Conservation (phyloP, 106 monocot genomes). For the Dioscorea zingiberensis region DNA sequence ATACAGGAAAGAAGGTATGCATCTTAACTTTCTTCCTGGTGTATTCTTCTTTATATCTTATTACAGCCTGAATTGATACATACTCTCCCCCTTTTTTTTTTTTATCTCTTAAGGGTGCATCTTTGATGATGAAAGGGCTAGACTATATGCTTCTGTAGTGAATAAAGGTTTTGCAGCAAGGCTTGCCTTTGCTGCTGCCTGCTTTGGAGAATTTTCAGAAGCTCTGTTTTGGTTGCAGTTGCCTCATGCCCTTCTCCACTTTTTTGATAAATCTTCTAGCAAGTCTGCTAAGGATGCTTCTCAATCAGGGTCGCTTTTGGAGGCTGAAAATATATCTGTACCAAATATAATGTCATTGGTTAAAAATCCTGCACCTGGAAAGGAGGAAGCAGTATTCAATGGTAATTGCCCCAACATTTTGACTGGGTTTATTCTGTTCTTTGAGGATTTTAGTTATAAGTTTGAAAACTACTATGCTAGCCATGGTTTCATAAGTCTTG, state of each 20-base stretch:
- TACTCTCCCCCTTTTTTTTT: neutral
- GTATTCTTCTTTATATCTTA: constrained; percentile 3
- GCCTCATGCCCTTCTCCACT: constrained; percentile 78
- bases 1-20: constrained; percentile 76
- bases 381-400: constrained; percentile 16
- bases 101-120: constrained; percentile 66
- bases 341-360: constrained; percentile 36
- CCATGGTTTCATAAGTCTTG: no score
- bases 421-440: no score
- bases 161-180: constrained; percentile 73
- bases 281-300: constrained; percentile 30
- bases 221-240: constrained; percentile 93
- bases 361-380: constrained; percentile 31
- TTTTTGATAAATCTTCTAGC: constrained; percentile 48
- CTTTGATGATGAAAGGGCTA: constrained; percentile 76
- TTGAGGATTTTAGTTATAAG: no score
- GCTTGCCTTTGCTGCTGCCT: constrained; percentile 92
- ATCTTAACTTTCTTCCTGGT: neutral
- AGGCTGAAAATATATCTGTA: constrained; percentile 32
- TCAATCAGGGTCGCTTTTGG: constrained; percentile 22
- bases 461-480: no score
- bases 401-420: constrained; percentile 14
- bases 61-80: neutral
- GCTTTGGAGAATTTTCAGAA: constrained; percentile 90
- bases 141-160: constrained; percentile 63